Percentiles rank a stretch among this genome's conserved stretches.
phyloP scores from a whole-genome alignment of 2,329 filamentous ascomycete species.

The Phialophora chinensis region DNA sequence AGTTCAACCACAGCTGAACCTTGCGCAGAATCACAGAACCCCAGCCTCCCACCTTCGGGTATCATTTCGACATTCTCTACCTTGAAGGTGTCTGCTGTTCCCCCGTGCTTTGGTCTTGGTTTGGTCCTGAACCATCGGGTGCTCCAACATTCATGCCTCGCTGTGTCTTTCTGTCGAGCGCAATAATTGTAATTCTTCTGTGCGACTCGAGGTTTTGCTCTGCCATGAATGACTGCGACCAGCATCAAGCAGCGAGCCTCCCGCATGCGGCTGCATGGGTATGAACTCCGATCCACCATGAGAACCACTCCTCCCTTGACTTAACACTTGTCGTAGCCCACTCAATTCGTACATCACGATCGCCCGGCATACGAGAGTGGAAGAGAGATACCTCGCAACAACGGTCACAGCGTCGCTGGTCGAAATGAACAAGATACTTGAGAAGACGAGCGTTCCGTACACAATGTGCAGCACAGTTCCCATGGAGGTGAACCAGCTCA shows the following conservation, averaged over 20 bases:
- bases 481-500: neutral
- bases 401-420: neutral
- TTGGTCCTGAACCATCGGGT: neutral
- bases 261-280: neutral
- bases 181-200: neutral
- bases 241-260: neutral
- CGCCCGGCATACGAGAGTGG: neutral
- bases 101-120: neutral
- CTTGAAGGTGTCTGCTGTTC: neutral
- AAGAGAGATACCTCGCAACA: neutral
- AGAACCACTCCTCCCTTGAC: neutral
- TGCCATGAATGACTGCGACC: neutral
- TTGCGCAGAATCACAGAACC: neutral
- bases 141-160: neutral
- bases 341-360: neutral
- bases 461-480: neutral
- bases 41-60: neutral
- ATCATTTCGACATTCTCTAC: neutral
- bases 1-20: neutral
- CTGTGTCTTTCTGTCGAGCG: neutral
- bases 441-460: neutral
- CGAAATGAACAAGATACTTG: neutral
- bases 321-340: neutral
- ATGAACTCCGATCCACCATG: neutral
- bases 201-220: neutral